phyloP scores from a whole-genome alignment of 148 eudicot genomes.

The Polygonum aviculare region DNA sequence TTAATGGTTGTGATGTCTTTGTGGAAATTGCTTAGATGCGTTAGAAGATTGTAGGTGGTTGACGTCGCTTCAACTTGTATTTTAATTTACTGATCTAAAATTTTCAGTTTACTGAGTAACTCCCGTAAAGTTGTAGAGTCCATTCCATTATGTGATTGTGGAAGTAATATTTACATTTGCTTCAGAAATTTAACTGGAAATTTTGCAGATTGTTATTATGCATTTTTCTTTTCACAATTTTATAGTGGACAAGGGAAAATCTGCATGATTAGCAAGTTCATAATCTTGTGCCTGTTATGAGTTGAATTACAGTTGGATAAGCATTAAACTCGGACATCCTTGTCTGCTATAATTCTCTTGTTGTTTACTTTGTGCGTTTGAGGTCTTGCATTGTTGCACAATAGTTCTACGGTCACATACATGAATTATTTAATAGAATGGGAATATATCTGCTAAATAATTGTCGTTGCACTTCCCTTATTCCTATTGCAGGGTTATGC shows the following conservation, averaged over 20 bases:
- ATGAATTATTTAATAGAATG: background rate
- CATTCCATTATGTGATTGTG: background rate
- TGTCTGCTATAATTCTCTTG: background rate
- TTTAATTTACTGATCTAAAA: no score
- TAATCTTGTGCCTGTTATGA: no score
- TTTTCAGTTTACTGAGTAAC: background rate
- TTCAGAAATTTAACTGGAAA: background rate
- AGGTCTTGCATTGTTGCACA: background rate
- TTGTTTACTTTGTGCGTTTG: background rate
- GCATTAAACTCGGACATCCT: background rate
- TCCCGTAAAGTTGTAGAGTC: background rate
- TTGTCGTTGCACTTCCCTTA: background rate
- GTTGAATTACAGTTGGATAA: no score
- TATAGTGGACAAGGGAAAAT: no score
- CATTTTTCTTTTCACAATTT: background rate
- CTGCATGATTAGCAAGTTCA: no score
- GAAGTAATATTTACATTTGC: background rate
- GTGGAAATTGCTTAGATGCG: background rate
- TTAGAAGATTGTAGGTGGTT: slow-evolving; percentile 1
- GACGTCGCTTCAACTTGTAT: background rate
- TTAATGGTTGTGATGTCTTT: background rate
- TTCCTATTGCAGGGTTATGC: slow-evolving; percentile 71
- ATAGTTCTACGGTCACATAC: background rate
- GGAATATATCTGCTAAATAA: background rate
- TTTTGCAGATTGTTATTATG: background rate